Base-by-base conservation (phyloP, 2,329 filamentous ascomycete species). In the Sporothrix pallida region DNA sequence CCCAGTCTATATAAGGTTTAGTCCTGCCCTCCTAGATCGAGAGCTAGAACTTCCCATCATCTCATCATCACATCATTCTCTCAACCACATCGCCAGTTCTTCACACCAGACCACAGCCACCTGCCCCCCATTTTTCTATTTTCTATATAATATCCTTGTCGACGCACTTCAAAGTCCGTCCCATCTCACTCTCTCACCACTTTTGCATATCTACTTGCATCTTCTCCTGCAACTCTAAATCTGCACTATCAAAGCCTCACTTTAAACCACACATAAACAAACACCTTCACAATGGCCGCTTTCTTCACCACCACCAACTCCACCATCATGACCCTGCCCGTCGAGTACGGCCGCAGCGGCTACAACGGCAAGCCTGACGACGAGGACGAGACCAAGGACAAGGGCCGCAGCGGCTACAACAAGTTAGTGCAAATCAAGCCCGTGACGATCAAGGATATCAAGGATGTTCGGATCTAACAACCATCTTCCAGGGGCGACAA, bases 331-430 rank as follows among this genome's bases (percentile, higher is more conserved):
- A 20, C 63, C 56, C 48, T 79, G 75, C 78, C 83, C 81, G 79
- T 83, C 81, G 72, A 78, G 77, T 78, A 78, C 73, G 83, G 83
- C 77, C 83, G 83, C 77, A 81, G 80, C 70, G 82, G 83, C 72
- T 83, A 84, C 79, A 84, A 84, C 77, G 79, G 79, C 77, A 79
- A 82, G 78, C 80, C 80, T 70, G 80, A 81, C 73, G 80, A 80
- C 70, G 77, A 81, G 37, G 76, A 80, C 50, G 77, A 80, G 75
- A 74, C 73, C 74, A 78, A 79, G 76, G 80, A 82, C 80, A 81
- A 83, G 74, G 84, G 85, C 79, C 84, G 84, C 75, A 83, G 81
- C 71, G 84, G 84, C 76, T 86, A 86, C 82, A 86, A 86, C 82
- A 84, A 79, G 79, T 80, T 31, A 76, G 78, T 76, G 1, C 15